A percentile compares a stretch with the other conserved stretches of the same genome.
phyloP scores from a whole-genome alignment of 805 yeast genomes.

The Metschnikowia corniflorae region DNA sequence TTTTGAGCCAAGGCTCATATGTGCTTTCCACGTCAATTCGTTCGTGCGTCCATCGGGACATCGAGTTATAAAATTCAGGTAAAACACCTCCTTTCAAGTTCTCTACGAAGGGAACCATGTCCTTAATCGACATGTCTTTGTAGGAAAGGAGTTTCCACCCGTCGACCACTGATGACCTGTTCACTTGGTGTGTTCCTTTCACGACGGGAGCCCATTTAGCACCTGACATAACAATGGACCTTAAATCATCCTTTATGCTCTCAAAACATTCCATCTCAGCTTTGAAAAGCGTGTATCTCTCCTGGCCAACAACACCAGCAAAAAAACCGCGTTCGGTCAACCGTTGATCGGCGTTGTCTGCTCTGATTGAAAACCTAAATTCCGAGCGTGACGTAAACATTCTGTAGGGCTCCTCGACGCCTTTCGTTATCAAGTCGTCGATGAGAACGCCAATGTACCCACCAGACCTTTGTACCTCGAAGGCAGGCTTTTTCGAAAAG shows the following conservation, averaged over 20 bases:
- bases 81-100: slow-evolving; percentile 18
- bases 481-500: slow-evolving; percentile 33
- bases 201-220: slow-evolving; percentile 57
- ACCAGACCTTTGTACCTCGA: slow-evolving; percentile 67
- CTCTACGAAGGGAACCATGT: slow-evolving; percentile 28
- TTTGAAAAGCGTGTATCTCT: slow-evolving; percentile 49
- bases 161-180: slow-evolving; percentile 28
- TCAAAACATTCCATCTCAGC: slow-evolving; percentile 46
- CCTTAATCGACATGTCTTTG: slow-evolving; percentile 36
- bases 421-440: slow-evolving; percentile 92
- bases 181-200: slow-evolving; percentile 48
- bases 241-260: slow-evolving; percentile 44
- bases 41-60: slow-evolving; percentile 43
- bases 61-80: slow-evolving; percentile 25
- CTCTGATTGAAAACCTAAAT: slow-evolving; percentile 81
- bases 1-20: slow-evolving; percentile 73
- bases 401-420: slow-evolving; percentile 94
- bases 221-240: slow-evolving; percentile 46
- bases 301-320: slow-evolving; percentile 62
- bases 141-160: slow-evolving; percentile 74
- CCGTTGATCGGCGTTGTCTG: slow-evolving; percentile 91
- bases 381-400: slow-evolving; percentile 98
- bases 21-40: slow-evolving; percentile 76
- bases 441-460: slow-evolving; percentile 91
- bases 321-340: slow-evolving; percentile 66